Evolutionary conservation across 164 flowering plant genomes (phyloP).

Genomic region (Tetracentron sinense): DNA sequence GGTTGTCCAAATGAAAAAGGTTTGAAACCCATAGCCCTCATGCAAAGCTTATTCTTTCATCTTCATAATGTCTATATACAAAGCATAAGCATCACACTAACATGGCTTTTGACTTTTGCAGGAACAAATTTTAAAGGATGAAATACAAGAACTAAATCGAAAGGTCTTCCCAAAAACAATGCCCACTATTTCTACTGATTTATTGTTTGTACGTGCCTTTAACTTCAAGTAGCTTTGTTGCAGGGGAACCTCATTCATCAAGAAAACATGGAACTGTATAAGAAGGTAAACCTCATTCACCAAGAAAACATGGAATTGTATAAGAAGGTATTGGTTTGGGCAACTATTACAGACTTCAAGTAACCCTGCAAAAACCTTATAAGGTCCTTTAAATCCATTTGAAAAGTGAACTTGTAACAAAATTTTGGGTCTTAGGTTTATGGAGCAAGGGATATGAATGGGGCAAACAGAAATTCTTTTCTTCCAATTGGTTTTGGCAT

Average conservation of each 20-base stretch:
- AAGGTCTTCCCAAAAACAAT: conserved; percentile 47
- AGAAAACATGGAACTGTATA: conserved; percentile 70
- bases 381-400: not conserved
- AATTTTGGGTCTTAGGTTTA: conserved; percentile 43
- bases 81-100: conserved; percentile 5
- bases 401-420: too few species aligned
- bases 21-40: conserved; percentile 10
- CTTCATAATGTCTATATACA: not conserved
- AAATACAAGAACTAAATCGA: conserved; percentile 68
- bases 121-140: conserved; percentile 73
- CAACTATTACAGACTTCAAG: conserved; percentile 6
- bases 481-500: conserved; percentile 33
- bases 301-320: conserved; percentile 57
- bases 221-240: conserved; percentile 16
- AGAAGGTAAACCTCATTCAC: conserved; percentile 61
- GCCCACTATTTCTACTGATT: not conserved
- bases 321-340: conserved; percentile 42
- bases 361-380: too few species aligned
- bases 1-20: conserved; percentile 80
- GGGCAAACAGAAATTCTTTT: conserved; percentile 27
- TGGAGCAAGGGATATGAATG: conserved; percentile 44
- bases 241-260: conserved; percentile 77
- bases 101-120: conserved; percentile 25
- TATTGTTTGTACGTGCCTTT: conserved; percentile 15
- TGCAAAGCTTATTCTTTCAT: not conserved